These are phyloP conservation scores for Scheffersomyces titani DNA, from an alignment of 1,139 yeast genomes.

Conservation along the genomic window DNA sequence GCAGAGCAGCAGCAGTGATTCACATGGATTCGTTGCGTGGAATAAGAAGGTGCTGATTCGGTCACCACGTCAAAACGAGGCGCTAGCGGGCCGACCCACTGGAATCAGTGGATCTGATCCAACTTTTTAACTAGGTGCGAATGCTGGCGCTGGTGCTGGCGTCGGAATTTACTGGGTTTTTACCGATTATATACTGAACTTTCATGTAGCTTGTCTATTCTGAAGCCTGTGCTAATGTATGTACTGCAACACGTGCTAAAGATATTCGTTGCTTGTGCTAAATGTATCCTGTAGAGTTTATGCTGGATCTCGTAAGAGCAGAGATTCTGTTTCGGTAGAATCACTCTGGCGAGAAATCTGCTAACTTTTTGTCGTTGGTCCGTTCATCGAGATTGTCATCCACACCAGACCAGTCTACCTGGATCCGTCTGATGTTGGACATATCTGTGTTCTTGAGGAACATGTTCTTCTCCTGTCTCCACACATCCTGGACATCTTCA, in stretches of 20 bases:
- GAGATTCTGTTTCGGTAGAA: not conserved
- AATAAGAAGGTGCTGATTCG: not conserved
- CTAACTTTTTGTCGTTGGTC: conserved; percentile 34
- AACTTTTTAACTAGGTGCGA: not conserved
- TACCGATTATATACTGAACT: not conserved
- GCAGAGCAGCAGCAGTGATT: not conserved
- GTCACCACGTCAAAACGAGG: not conserved
- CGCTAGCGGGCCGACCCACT: not conserved
- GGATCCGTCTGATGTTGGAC: conserved; percentile 45
- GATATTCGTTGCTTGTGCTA: not conserved
- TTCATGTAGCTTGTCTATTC: not conserved
- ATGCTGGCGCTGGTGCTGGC: not conserved
- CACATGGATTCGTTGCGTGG: not conserved
- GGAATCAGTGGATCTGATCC: not conserved
- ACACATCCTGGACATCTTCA: conserved; percentile 66
- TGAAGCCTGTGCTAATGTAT: not conserved
- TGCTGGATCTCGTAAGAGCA: not conserved
- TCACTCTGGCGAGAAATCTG: conserved; percentile 43
- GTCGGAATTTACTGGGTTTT: not conserved
- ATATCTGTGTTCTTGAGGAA: conserved; percentile 75
- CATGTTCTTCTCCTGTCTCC: conserved; percentile 66
- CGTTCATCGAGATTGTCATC: conserved; percentile 37
- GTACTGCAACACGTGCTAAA: not conserved
- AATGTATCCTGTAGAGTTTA: not conserved
- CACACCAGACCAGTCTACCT: conserved; percentile 70